Evolutionary conservation across 345 rosid species (phyloP).

Genomic region (Hirschfeldia incana): DNA sequence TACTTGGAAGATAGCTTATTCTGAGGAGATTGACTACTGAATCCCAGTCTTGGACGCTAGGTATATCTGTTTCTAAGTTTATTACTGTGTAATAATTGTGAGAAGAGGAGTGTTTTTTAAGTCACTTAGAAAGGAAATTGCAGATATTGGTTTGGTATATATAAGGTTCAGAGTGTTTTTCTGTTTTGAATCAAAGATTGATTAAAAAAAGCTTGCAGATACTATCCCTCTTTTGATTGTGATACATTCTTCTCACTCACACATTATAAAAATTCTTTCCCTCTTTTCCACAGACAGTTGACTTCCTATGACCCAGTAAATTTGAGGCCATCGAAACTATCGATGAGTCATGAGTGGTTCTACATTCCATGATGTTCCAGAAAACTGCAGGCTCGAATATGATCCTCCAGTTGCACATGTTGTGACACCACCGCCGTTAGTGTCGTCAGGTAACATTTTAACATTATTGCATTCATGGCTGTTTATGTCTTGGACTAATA

Average conservation of each 20-base stretch:
- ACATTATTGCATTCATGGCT: background rate
- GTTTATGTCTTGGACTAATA: background rate
- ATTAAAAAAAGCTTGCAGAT: too few relatives aligned
- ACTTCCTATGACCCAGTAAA: background rate
- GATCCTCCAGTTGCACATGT: background rate
- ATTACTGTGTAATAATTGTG: background rate
- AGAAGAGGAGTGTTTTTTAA: background rate
- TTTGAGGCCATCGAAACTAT: background rate
- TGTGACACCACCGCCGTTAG: background rate
- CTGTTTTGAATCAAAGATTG: too few relatives aligned
- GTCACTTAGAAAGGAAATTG: background rate
- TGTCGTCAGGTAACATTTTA: background rate
- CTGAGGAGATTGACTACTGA: background rate
- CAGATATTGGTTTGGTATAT: background rate
- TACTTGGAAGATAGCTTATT: background rate
- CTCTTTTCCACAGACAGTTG: too few relatives aligned
- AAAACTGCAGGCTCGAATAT: background rate
- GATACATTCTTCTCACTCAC: background rate
- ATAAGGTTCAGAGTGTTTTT: background rate
- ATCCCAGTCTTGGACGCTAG: background rate
- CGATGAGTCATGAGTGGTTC: background rate
- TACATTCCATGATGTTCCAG: background rate
- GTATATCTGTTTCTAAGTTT: background rate
- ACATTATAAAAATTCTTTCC: too few relatives aligned
- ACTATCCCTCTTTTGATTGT: too few relatives aligned